Evolutionary conservation across 768 basidiomycete species (phyloP).

Genomic region (Solioccasus polychromus): DNA sequence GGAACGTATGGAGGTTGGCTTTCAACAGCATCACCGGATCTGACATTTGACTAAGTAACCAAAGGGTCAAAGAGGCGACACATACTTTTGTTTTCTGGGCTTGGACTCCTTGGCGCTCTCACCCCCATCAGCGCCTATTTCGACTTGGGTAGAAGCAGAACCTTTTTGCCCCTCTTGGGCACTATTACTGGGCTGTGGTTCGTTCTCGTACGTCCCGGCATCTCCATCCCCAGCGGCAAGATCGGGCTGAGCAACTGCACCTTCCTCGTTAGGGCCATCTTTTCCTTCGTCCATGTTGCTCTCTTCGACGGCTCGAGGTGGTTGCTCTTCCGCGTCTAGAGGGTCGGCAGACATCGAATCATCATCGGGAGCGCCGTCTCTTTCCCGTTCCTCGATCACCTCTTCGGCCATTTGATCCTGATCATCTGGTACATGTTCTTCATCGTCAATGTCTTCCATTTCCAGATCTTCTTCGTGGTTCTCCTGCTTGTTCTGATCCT

Average conservation of each 20-base stretch:
- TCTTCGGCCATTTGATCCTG: slow-evolving; percentile 31
- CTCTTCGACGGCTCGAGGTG: slow-evolving; percentile 17
- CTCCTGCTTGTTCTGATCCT: slow-evolving; percentile 29
- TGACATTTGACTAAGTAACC: background rate
- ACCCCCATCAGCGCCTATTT: slow-evolving; percentile 9
- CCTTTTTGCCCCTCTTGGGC: slow-evolving; percentile 23
- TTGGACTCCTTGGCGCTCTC: slow-evolving; percentile 29
- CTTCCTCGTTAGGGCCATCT: slow-evolving; percentile 30
- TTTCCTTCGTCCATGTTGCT: slow-evolving; percentile 19
- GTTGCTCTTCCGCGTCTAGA: slow-evolving; percentile 21
- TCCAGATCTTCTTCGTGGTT: slow-evolving; percentile 23
- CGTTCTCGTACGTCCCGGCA: slow-evolving; percentile 12
- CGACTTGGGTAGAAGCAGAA: slow-evolving; percentile 9
- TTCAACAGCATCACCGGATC: slow-evolving; percentile 12
- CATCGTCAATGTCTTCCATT: slow-evolving; percentile 39
- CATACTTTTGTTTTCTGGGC: slow-evolving; percentile 12
- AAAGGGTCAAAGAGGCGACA: background rate
- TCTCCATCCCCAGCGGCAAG: slow-evolving; percentile 29
- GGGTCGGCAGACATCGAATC: slow-evolving; percentile 23
- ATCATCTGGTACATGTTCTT: slow-evolving; percentile 23
- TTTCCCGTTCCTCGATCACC: slow-evolving; percentile 2
- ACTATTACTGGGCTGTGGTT: slow-evolving; percentile 17
- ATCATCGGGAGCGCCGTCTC: slow-evolving; percentile 11
- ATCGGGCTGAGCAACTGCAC: slow-evolving; percentile 37
- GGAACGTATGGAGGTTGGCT: slow-evolving; percentile 2